Conservation (phyloP, 441 rosid genomes). For the Populus tomentosa region DNA sequence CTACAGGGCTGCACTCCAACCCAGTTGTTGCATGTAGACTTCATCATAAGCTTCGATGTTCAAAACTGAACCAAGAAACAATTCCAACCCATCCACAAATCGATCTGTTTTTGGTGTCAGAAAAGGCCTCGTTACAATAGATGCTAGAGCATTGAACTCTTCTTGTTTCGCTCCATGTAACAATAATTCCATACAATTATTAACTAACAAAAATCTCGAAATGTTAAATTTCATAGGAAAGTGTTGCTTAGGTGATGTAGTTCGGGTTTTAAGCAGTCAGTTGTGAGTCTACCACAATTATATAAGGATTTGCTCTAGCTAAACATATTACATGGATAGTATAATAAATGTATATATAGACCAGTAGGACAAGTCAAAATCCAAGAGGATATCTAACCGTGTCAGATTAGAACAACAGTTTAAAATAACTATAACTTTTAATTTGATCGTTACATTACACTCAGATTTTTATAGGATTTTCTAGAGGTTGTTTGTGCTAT, state of each 20-base stretch:
- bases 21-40: slow-evolving; percentile 44
- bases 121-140: slow-evolving; percentile 70
- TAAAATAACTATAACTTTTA: accelerated
- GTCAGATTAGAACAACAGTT: accelerated
- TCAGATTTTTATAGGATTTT: too few species aligned
- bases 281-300: accelerated
- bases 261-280: accelerated
- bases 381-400: accelerated
- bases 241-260: too few species aligned
- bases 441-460: accelerated
- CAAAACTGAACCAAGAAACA: slow-evolving; percentile 74
- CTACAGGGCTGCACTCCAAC: slow-evolving; percentile 30
- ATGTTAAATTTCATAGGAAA: too few species aligned
- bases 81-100: slow-evolving; percentile 60
- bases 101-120: slow-evolving; percentile 52
- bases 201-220: too few species aligned
- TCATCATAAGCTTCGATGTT: slow-evolving; percentile 69
- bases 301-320: too few species aligned
- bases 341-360: too few species aligned
- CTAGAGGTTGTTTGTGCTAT: too few species aligned
- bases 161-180: slow-evolving; percentile 36
- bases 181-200: background rate
- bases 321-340: too few species aligned
- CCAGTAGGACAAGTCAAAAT: accelerated
- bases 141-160: slow-evolving; percentile 43